These are phyloP conservation scores for Podaxis pistillaris DNA, from an alignment of 768 basidiomycete species.

Conservation along the genomic window DNA sequence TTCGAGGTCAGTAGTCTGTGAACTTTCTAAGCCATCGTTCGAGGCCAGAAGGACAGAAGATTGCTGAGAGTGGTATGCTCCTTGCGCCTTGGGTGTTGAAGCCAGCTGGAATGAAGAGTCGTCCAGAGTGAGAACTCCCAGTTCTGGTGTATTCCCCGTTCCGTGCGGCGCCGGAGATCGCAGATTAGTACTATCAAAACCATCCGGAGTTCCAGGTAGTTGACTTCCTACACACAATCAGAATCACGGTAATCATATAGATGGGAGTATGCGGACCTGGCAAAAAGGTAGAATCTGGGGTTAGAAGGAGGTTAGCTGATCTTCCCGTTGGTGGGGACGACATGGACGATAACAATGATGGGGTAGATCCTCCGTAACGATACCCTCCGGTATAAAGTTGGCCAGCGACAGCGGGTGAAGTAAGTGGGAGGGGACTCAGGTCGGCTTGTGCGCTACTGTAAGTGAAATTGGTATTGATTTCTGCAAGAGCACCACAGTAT, in stretches of 20 bases:
- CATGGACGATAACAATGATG: neutral
- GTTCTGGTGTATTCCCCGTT: neutral
- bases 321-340: neutral
- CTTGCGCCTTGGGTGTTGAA: neutral
- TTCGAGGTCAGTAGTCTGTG: neutral
- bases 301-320: neutral
- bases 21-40: neutral
- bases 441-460: neutral
- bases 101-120: neutral
- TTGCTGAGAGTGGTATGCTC: neutral
- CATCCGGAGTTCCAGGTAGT: neutral
- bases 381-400: neutral
- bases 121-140: neutral
- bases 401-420: neutral
- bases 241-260: neutral
- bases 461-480: neutral
- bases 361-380: neutral
- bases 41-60: neutral
- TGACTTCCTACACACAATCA: neutral
- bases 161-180: neutral
- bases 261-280: neutral
- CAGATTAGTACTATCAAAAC: neutral
- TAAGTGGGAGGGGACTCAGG: neutral
- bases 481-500: neutral
- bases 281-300: neutral